Percentiles rank a stretch among this genome's conserved stretches.
Evolutionary conservation across 2,329 filamentous ascomycete species (phyloP).

Genomic region (Xylaria hypoxylon): DNA sequence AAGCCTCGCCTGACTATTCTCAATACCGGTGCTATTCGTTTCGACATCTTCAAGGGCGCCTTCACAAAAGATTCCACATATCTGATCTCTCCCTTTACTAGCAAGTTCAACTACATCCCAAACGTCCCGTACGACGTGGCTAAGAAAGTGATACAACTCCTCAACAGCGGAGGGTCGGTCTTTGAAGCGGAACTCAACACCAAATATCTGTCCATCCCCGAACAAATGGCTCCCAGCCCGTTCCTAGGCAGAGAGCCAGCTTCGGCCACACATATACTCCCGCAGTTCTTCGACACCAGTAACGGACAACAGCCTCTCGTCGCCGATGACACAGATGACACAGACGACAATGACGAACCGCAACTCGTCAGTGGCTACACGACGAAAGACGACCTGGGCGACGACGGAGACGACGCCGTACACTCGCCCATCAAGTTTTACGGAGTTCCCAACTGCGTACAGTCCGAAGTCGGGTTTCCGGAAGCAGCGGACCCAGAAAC

Average conservation of each 20-base stretch:
- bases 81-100: conserved; percentile 88
- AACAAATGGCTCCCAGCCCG: conserved; percentile 51
- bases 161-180: conserved; percentile 68
- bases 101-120: conserved; percentile 78
- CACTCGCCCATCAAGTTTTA: conserved; percentile 82
- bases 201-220: conserved; percentile 63
- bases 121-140: conserved; percentile 85
- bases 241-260: conserved; percentile 29
- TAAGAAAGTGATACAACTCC: conserved; percentile 70
- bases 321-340: conserved; percentile 6
- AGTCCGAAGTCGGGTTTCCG: conserved; percentile 74
- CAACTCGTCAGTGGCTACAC: conserved; percentile 76
- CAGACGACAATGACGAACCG: conserved; percentile 45
- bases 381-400: conserved; percentile 84
- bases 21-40: conserved; percentile 92
- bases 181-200: conserved; percentile 56
- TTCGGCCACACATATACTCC: conserved; percentile 13
- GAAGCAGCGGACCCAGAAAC: conserved; percentile 68
- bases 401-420: conserved; percentile 89
- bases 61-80: conserved; percentile 91
- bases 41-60: conserved; percentile 92
- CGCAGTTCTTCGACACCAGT: conserved; percentile 29
- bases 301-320: conserved; percentile 44
- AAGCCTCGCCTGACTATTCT: conserved; percentile 77
- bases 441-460: conserved; percentile 84